Evolutionary conservation across 2,329 filamentous ascomycete species (phyloP).

Genomic region (Botrytis paeoniae): DNA sequence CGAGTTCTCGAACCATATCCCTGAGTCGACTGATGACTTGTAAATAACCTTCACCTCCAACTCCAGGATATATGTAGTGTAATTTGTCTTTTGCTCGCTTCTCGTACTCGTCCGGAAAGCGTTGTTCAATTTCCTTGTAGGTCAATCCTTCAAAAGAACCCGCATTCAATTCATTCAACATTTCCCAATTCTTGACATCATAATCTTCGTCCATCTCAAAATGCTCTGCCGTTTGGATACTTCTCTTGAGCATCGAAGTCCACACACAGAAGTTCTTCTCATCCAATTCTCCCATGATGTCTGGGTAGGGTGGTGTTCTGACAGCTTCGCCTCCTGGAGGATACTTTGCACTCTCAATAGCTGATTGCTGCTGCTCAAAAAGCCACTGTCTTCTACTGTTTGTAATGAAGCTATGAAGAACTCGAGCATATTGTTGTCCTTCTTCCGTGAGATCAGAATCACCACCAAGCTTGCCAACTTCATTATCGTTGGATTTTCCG

Average conservation of each 20-base stretch:
- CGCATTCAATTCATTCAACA: conserved; percentile 94
- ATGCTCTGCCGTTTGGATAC: conserved; percentile 80
- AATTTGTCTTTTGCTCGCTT: conserved; percentile 83
- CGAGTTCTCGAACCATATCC: conserved; percentile 93
- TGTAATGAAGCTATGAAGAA: conserved; percentile 81
- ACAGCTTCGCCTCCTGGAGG: conserved; percentile 78
- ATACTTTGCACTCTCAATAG: conserved; percentile 69
- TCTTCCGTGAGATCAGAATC: conserved; percentile 81
- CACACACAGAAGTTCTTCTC: conserved; percentile 96
- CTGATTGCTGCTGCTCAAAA: conserved; percentile 72
- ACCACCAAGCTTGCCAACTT: conserved; percentile 83
- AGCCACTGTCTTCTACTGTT: conserved; percentile 79
- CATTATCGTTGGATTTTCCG: conserved; percentile 86
- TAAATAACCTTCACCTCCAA: conserved; percentile 92
- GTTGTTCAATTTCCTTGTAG: conserved; percentile 81
- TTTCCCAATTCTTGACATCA: conserved; percentile 95
- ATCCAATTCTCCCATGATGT: conserved; percentile 66
- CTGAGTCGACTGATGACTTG: conserved; percentile 95
- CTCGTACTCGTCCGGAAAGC: conserved; percentile 75
- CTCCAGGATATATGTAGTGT: conserved; percentile 92
- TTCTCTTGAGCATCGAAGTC: conserved; percentile 94
- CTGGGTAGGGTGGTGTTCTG: conserved; percentile 90
- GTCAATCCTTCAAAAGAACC: conserved; percentile 93
- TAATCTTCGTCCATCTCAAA: conserved; percentile 92
- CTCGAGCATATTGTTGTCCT: conserved; percentile 73